Evolutionary conservation across 805 yeast species (phyloP).

Genomic region (Nakazawaea laoshanensis): DNA sequence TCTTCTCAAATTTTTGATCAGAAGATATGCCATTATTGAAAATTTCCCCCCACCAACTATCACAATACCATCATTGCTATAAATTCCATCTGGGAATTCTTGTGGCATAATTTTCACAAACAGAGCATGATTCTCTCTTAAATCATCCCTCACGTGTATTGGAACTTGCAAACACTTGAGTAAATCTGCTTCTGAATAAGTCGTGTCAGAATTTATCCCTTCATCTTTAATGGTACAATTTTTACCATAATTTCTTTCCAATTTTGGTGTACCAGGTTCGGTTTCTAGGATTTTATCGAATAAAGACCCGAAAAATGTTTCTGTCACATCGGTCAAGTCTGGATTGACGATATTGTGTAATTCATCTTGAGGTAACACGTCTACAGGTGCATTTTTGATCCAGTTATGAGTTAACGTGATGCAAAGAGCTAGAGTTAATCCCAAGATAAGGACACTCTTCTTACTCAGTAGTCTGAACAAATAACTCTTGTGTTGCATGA

Average conservation of each 20-base stretch:
- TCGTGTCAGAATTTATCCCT: background rate
- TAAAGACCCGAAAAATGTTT: background rate
- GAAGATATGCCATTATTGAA: conserved; percentile 51
- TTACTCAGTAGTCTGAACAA: too few relatives aligned
- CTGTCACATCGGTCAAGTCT: background rate
- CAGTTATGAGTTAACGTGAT: too few relatives aligned
- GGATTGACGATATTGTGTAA: too few relatives aligned
- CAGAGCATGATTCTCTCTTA: conserved; percentile 37
- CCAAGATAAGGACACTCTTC: too few relatives aligned
- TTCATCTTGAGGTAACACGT: too few relatives aligned
- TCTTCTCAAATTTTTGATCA: conserved; percentile 38
- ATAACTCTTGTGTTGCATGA: too few relatives aligned
- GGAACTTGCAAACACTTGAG: conserved; percentile 35
- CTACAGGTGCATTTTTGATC: too few relatives aligned
- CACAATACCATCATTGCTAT: conserved; percentile 52
- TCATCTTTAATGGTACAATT: conserved; percentile 1
- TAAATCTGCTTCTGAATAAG: conserved; percentile 1
- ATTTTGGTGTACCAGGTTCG: background rate
- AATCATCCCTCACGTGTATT: conserved; percentile 4
- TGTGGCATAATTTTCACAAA: conserved; percentile 33
- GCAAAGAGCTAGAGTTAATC: too few relatives aligned
- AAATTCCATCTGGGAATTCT: conserved; percentile 28
- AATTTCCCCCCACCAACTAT: conserved; percentile 71
- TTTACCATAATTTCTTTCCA: background rate
- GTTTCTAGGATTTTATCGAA: background rate